Evolutionary conservation across 805 yeast genomes (phyloP), one percentile per base, ranked within the genome.

Genomic region (Candida khao-thaluensis): DNA sequence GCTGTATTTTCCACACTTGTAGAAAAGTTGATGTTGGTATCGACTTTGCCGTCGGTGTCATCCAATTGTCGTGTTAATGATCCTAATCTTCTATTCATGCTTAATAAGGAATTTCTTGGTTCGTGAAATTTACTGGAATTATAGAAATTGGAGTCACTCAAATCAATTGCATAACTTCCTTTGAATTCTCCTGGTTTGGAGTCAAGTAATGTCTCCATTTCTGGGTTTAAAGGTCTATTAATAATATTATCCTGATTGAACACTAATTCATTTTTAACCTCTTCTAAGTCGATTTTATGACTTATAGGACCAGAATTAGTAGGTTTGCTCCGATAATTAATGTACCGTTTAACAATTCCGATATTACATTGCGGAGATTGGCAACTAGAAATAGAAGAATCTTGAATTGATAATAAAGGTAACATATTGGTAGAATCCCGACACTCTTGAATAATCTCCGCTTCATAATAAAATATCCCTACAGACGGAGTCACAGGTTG

Each of bases 401-500:
- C 72, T 37, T 57, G 57, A 34, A 62, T 54, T 10, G 57, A 53
- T 8, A 67, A 54, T 4, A 69, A 48, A 3, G 71, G 66, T 20
- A 52, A 54, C 45, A 47, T 52, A 25, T 52, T 52, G 0, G 70
- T 58, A 9, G 62, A 52, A n/a, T 45, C 51, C 2, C 69, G 57
- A 20, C 60, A 52, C 11, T 52, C 56, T 46, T 69, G 74, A 33
- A 49, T 54, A 9, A 68, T 53, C 39, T 59, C 62, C 4, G 65
- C 59, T 43, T 69, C 74, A 44, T 67, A 69, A 44, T 69, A 69
- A 46, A 54, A 69, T 1, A 69, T 44, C 1, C 74, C 73, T 2
- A 61, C 52, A 3, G 61, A 49, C 3, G 63, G 51, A 12, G 47
- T 42, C 5, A 69, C 54, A 4, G 63, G 59, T 36, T 60, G 59